Evolutionary conservation across 2,329 filamentous ascomycete species (phyloP), one percentile per base, ranked within the genome.

Genomic region (Colletotrichum sublineola): DNA sequence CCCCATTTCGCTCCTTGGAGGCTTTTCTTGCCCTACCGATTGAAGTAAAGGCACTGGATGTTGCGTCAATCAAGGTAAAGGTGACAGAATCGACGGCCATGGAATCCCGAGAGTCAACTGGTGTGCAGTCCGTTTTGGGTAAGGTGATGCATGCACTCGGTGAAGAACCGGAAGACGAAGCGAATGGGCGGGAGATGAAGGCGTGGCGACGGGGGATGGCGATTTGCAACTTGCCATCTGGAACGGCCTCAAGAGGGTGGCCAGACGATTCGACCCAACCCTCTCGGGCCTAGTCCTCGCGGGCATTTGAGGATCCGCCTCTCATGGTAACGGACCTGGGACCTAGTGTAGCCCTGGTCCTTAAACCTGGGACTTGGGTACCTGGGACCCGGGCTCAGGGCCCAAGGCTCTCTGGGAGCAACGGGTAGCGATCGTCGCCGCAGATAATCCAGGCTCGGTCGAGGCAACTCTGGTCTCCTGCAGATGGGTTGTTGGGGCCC

Each of bases 261-360:
- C 33, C 18, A 55, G 20, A 48, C 60, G 55, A 72, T 46, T 50
- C 33, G 55, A 61, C 33, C 69, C 60, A 72, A 69, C 15, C 70
- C 66, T 50, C 55, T 73, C 65, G 24, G 38, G 70, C 56, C 60
- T 73, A 70, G 70, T 57, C 53, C 55, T 48, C 20, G 60, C 60
- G 60, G 70, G 70, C 61, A 56, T 65, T 70, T 65, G 66, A 50
- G 70, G 68, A 71, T 62, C 71, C 68, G 62, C 67, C 68, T 48
- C 53, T 68, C 71, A 68, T 71, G 15, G 44, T 56, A 55, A 53
- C 62, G 36, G 62, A 38, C 56, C 56, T 52, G 58, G 60, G 58
- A 44, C 57, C 65, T 62, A 40, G 24, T 24, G 24, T 24, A 24
- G 63, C 48, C 55, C 36, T 62, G 58, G 50, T 58, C 61, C 52